Base-by-base conservation (phyloP, 2,329 filamentous ascomycete genomes). In the Acephala macrosclerotiorum region DNA sequence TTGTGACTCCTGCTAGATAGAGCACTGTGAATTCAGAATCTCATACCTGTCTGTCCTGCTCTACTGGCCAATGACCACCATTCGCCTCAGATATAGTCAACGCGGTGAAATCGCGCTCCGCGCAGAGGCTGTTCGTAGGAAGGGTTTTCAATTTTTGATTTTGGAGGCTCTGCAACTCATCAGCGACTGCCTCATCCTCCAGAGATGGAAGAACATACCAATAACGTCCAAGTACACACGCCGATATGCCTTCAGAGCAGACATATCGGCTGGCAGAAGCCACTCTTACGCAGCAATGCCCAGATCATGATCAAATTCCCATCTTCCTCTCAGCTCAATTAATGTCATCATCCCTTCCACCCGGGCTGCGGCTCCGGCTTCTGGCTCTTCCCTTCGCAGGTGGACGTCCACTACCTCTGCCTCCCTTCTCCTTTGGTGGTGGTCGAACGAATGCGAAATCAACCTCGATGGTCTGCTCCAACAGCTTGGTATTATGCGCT, bases 371-470 rank as follows among this genome's bases (percentile, higher is more conserved):
- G 42, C 74, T 75, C 47, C 76, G 68, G 40, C 70, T 76, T 64
- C 76, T 75, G 2, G 73, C 75, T 68, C 75, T 73, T 40, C 72
- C 73, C 65, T 76, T 76, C 14, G 71, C 61, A 22, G 74, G 74
- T 58, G 72, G 71, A 63, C 76, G 71, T 58, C 78, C 79, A 58
- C 70, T 73, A 57, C 70, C 73, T 61, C 74, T 75, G n/a, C 74
- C 76, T 76, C 89, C 89, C 49, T 53, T 53, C 2, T 22, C 49
- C 63, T 82, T 85, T 20, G 89, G 91, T 18, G 92, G 92, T 64
- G 92, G 92, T 58, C 92, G 83, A 66, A 96, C 92, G 76, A 96
- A 96, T 1, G 92, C 93, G 79, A 94, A 96, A 80, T 96, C 92
- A 67, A 95, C 92, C 66, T 86, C 82, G 70, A 96, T 85, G 8